Evolutionary conservation across 257 asterid genomes (phyloP).

Genomic region (Solanum pinnatisectum): DNA sequence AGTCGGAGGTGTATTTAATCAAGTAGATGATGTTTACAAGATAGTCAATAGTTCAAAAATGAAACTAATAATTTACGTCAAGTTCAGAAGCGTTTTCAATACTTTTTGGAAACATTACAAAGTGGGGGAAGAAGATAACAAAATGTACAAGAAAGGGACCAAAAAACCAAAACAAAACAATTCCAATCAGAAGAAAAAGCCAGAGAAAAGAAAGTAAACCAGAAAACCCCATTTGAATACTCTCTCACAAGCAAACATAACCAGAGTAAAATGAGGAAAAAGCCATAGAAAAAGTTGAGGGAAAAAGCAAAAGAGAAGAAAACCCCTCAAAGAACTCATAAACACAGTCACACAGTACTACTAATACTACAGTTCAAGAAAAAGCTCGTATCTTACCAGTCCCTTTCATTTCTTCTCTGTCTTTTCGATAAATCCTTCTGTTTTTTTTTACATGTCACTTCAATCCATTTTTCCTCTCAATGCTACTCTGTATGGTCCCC

Average conservation of each 20-base stretch:
- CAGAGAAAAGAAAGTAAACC: not conserved
- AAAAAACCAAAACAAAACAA: not conserved
- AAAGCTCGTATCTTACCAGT: not conserved
- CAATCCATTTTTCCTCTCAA: not conserved
- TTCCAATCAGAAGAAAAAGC: not conserved
- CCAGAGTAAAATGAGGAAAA: not conserved
- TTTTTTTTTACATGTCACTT: not conserved
- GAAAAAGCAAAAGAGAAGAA: not conserved
- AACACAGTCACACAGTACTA: not conserved
- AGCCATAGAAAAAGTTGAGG: not conserved
- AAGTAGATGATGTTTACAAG: fast-evolving
- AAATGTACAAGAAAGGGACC: not conserved
- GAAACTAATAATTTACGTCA: fast-evolving
- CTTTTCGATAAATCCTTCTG: not conserved
- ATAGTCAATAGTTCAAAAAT: fast-evolving
- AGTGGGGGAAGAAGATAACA: not conserved
- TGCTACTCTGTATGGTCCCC: not conserved
- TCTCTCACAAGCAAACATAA: not conserved
- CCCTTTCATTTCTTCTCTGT: not conserved
- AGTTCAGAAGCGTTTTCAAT: no score
- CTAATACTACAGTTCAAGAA: not conserved
- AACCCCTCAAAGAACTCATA: not conserved
- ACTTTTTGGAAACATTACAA: not conserved
- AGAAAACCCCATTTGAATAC: not conserved
- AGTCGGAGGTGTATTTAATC: no score